Conservation (phyloP, 345 rosid genomes). For the Aquilaria sinensis region DNA sequence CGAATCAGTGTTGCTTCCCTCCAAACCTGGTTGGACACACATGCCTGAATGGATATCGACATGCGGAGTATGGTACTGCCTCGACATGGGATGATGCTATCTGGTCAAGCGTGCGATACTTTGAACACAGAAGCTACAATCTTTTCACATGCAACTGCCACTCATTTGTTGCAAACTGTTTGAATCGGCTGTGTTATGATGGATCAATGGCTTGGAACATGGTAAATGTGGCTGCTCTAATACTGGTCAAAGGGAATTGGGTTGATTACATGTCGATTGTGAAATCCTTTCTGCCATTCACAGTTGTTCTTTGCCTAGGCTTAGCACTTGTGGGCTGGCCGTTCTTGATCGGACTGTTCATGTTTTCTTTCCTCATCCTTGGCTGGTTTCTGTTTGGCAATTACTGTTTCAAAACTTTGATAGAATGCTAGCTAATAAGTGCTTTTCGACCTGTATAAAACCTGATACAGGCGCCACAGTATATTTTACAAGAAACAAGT, state of each 20-base stretch:
- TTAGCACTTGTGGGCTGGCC: constrained; percentile 68
- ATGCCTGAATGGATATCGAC: constrained; percentile 67
- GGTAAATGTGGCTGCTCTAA: constrained; percentile 58
- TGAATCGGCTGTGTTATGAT: constrained; percentile 65
- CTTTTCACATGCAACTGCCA: constrained; percentile 90
- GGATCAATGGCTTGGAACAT: constrained; percentile 90
- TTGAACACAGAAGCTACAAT: constrained; percentile 77
- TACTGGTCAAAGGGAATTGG: constrained; percentile 72
- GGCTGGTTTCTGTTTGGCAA: constrained; percentile 67
- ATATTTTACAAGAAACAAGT: no score
- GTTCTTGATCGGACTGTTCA: constrained; percentile 63
- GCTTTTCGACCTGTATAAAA: no score
- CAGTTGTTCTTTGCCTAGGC: constrained; percentile 52
- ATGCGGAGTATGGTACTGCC: constrained; percentile 63
- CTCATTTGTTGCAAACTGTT: constrained; percentile 73
- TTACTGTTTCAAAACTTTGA: constrained; percentile 49
- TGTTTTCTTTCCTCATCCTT: constrained; percentile 50
- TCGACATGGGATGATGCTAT: constrained; percentile 85
- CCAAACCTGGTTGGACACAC: constrained; percentile 65
- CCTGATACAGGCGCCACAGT: no score
- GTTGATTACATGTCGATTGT: constrained; percentile 42
- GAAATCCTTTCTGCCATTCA: constrained; percentile 70
- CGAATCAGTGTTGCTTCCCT: constrained; percentile 80
- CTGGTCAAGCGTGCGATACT: constrained; percentile 36
- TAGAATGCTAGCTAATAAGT: constrained; percentile 33